phyloP scores from a whole-genome alignment of 768 basidiomycete genomes.

The Udeniomyces megalosporus region DNA sequence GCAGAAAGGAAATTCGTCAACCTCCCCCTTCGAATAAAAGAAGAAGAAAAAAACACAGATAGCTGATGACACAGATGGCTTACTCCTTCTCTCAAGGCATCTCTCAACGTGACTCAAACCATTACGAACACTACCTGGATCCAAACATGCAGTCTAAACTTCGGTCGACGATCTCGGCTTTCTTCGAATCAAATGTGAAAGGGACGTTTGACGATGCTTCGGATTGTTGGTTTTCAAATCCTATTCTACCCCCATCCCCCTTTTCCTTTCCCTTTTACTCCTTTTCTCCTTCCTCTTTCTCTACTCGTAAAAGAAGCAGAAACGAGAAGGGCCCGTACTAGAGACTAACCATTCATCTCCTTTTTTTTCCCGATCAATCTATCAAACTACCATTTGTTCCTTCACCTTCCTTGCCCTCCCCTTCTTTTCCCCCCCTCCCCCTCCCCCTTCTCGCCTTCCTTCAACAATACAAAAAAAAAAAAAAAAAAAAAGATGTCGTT shows the following conservation, averaged over 20 bases:
- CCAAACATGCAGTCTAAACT: conserved; percentile 41
- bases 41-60: not conserved
- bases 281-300: too few species aligned
- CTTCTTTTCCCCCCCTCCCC: not conserved
- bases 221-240: conserved; percentile 45
- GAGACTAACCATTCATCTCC: not conserved
- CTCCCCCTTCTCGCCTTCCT: too few species aligned
- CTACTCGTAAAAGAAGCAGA: too few species aligned
- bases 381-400: too few species aligned
- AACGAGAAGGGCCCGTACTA: too few species aligned
- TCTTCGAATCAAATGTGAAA: conserved; percentile 56
- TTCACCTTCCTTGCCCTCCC: not conserved
- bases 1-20: too few species aligned
- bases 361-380: too few species aligned
- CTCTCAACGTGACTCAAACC: conserved; percentile 73
- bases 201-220: conserved; percentile 41
- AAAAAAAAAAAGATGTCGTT: too few species aligned
- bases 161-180: conserved; percentile 36
- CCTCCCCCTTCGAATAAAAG: not conserved
- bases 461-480: too few species aligned
- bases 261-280: not conserved
- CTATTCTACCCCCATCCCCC: not conserved
- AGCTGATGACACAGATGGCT: too few species aligned
- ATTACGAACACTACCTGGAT: conserved; percentile 73
- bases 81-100: conserved; percentile 39